Percentiles rank a stretch among this genome's conserved stretches.
These are phyloP conservation scores for Mycena metata DNA, from an alignment of 768 basidiomycete species.

Conservation along the genomic window DNA sequence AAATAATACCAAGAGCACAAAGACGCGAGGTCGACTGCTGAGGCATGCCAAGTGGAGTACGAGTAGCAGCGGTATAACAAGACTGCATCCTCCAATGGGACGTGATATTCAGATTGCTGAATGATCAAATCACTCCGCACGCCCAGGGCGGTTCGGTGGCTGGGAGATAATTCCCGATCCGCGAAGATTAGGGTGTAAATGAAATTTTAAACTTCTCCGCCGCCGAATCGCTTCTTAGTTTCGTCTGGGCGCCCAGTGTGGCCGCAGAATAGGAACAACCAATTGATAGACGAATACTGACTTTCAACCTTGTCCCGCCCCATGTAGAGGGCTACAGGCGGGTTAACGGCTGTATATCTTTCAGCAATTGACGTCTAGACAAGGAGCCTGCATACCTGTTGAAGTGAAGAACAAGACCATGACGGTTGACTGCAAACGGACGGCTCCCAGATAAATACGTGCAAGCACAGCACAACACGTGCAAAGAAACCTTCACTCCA, in stretches of 20 bases:
- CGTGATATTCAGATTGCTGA: too few species aligned
- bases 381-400: conserved; percentile 66
- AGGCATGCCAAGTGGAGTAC: neutral
- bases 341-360: conserved; percentile 44
- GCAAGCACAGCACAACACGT: neutral
- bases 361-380: conserved; percentile 56
- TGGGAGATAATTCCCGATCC: too few species aligned
- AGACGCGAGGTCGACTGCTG: neutral
- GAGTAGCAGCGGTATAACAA: neutral
- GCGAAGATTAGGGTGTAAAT: too few species aligned
- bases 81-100: too few species aligned
- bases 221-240: too few species aligned
- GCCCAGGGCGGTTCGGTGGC: too few species aligned
- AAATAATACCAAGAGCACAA: neutral
- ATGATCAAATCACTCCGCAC: too few species aligned
- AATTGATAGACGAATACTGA: conserved; percentile 52
- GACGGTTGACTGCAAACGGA: neutral
- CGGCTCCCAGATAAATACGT: neutral
- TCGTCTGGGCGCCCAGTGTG: too few species aligned
- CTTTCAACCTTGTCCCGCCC: conserved; percentile 97
- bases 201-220: too few species aligned
- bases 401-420: conserved; percentile 71
- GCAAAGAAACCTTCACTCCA: neutral
- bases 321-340: conserved; percentile 88
- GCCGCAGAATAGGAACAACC: too few species aligned